These are phyloP conservation scores for Phyllosticta ampelicida DNA, from an alignment of 2,329 filamentous ascomycete species.

Conservation along the genomic window DNA sequence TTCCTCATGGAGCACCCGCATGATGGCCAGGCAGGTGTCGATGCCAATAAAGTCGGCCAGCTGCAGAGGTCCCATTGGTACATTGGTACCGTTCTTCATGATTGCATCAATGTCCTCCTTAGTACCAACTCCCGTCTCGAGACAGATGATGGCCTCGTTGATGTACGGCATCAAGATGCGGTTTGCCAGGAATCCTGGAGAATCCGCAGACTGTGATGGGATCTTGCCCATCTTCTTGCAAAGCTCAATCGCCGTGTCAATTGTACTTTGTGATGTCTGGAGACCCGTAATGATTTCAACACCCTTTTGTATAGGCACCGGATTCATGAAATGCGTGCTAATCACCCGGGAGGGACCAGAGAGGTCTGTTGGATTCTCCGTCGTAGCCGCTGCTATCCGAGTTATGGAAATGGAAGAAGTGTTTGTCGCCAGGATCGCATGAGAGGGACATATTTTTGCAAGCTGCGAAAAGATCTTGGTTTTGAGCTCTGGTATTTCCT, in stretches of 20 bases:
- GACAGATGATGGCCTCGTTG: slow-evolving; percentile 92
- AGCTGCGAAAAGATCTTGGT: slow-evolving; percentile 75
- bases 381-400: slow-evolving; percentile 81
- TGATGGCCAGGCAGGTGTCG: slow-evolving; percentile 92
- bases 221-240: slow-evolving; percentile 92
- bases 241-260: slow-evolving; percentile 74
- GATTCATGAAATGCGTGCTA: slow-evolving; percentile 99
- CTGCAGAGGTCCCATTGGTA: slow-evolving; percentile 92
- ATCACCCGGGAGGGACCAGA: slow-evolving; percentile 79
- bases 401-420: slow-evolving; percentile 99
- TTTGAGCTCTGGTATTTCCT: slow-evolving; percentile 79
- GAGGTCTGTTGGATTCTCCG: slow-evolving; percentile 65
- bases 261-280: slow-evolving; percentile 74
- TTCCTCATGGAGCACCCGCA: slow-evolving; percentile 86
- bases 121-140: slow-evolving; percentile 83
- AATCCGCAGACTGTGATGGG: slow-evolving; percentile 74
- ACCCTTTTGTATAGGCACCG: slow-evolving; percentile 90
- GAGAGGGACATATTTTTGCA: slow-evolving; percentile 67
- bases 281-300: slow-evolving; percentile 95
- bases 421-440: slow-evolving; percentile 91
- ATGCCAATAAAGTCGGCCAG: slow-evolving; percentile 95
- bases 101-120: slow-evolving; percentile 92
- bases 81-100: slow-evolving; percentile 99
- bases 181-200: slow-evolving; percentile 91
- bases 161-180: slow-evolving; percentile 98